These are phyloP conservation scores for Sinapis alba DNA, from an alignment of 441 rosid genomes.

Conservation along the genomic window DNA sequence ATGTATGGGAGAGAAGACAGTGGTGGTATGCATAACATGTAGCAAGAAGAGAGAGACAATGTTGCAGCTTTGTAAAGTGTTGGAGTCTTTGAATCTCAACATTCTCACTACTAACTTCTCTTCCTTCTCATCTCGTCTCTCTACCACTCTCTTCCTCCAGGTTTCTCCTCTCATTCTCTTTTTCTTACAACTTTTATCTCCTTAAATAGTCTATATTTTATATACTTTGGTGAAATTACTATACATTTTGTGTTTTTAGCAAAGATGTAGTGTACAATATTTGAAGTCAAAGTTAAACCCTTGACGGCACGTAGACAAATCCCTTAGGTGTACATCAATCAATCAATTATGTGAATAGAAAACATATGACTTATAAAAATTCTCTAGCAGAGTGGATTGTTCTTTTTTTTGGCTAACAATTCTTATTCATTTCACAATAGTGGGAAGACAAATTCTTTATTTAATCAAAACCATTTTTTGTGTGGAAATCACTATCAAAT, in stretches of 20 bases:
- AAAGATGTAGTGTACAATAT: background rate
- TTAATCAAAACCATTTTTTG: background rate
- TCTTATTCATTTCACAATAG: background rate
- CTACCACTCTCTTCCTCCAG: slow-evolving; percentile 82
- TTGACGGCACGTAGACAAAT: slow-evolving; percentile 20
- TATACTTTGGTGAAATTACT: background rate
- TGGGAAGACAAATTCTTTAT: background rate
- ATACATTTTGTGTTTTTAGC: background rate
- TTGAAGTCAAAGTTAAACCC: background rate
- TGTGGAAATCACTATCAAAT: slow-evolving; percentile 11
- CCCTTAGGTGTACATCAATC: slow-evolving; percentile 7
- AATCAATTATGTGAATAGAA: slow-evolving; percentile 20
- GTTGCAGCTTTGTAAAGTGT: slow-evolving; percentile 78
- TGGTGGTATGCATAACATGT: slow-evolving; percentile 81
- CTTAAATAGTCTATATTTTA: background rate
- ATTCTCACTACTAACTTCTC: slow-evolving; percentile 72
- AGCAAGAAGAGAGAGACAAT: slow-evolving; percentile 80
- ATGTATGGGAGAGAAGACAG: slow-evolving; percentile 67
- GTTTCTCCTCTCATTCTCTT: background rate
- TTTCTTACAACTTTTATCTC: background rate
- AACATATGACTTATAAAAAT: slow-evolving; percentile 3
- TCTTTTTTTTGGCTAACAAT: background rate
- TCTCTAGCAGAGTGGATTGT: slow-evolving; percentile 13
- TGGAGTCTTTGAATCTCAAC: slow-evolving; percentile 83
- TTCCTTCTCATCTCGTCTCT: slow-evolving; percentile 68